Evolutionary conservation across 2,329 filamentous ascomycete genomes (phyloP).

Genomic region (Penicillium sp.): DNA sequence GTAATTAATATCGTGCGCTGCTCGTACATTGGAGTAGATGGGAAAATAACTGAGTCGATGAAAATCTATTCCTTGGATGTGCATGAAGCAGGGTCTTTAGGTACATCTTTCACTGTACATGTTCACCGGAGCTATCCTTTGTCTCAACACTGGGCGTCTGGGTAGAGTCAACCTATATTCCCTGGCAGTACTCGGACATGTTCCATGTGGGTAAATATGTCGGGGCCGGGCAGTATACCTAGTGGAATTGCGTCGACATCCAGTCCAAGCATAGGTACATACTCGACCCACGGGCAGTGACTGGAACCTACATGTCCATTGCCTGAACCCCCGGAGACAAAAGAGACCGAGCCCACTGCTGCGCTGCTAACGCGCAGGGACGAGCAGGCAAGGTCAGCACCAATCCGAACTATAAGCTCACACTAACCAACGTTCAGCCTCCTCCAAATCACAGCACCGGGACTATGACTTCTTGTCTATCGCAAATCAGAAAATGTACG

Average conservation of each 20-base stretch:
- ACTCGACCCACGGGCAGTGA: neutral
- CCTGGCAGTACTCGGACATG: neutral
- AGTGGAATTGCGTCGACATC: neutral
- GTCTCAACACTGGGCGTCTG: neutral
- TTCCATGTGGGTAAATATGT: neutral
- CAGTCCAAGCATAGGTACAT: neutral
- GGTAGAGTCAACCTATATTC: neutral
- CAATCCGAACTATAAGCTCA: too few species aligned
- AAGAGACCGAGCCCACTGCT: too few species aligned
- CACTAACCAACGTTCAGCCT: too few species aligned
- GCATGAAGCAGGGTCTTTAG: neutral
- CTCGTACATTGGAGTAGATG: slow-evolving; percentile 5
- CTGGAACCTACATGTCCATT: too few species aligned
- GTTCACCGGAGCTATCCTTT: neutral
- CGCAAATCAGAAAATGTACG: too few species aligned
- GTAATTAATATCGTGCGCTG: slow-evolving; percentile 25
- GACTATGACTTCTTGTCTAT: neutral
- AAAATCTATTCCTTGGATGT: neutral
- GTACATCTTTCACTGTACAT: neutral
- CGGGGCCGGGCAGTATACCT: neutral
- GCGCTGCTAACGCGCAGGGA: too few species aligned
- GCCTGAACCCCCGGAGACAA: too few species aligned
- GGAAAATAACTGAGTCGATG: neutral
- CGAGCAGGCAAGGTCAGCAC: too few species aligned
- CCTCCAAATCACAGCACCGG: too few species aligned